Base-by-base conservation (phyloP, 257 asterid genomes). In the Solanum chiquidenum region DNA sequence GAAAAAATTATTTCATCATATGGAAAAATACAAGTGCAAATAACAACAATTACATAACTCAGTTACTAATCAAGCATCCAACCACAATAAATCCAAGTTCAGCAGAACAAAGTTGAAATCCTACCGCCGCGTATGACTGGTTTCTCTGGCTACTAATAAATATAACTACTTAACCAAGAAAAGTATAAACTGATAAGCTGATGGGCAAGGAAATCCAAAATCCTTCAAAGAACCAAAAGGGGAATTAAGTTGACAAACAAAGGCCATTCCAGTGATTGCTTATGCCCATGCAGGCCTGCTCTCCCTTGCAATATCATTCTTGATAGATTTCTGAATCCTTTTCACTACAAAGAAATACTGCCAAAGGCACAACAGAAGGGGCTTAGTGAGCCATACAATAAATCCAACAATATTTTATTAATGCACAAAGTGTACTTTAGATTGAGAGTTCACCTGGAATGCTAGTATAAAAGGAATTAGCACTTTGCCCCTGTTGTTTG, bases 401-500 rank as follows among this genome's bases (percentile, higher is more conserved):
- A 12, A 82, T 42, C 68, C 27, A 25, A 42, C 20, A 58, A 42
- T 23, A 31, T 16, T 31, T 66, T 49, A 12, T 44, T 21, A 83
- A 88, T 31, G 80, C 73, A 7, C 13, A 9, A 44, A 13, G 14
- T 37, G 68, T 46, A 2, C 73, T 34, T 31, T 38, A 37, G 44
- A 82, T 1, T 33, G 69, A 85, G 77, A 79, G 86, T 94, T 94
- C 92, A 95, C 99, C 90, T 97, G 96, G 90, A 92, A 87, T 62
- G 95, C 96, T 89, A 92, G 83, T 89, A 97, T 93, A 42, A 97
- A 84, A 86, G 99, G 99, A 90, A 97, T 97, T 60, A 91, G 88
- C 33, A 91, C 6, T 88, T 96, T 97, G 66, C 99, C 97, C 88
- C 93, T 92, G 55, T 92, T 91, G 86, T 95, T 94, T 10, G 99